phyloP scores from a whole-genome alignment of 1,284 basidiomycete genomes.

The Psilocybe mexicana region DNA sequence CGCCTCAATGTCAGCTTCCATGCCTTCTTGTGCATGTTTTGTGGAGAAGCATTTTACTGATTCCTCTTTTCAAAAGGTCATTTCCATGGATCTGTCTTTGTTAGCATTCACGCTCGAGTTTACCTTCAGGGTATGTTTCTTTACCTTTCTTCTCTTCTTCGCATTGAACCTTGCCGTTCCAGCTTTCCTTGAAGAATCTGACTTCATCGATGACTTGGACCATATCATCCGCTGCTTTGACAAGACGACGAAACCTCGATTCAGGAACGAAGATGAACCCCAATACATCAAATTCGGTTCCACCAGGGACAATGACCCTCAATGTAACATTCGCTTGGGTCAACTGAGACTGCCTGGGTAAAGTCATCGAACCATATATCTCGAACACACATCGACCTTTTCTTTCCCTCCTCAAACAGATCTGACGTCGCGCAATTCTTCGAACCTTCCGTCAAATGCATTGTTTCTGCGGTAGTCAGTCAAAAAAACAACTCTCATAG shows the following conservation, averaged over 20 bases:
- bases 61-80: slow-evolving; percentile 16
- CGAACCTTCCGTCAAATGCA: slow-evolving; percentile 36
- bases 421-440: slow-evolving; percentile 41
- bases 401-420: slow-evolving; percentile 2
- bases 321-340: slow-evolving; percentile 34
- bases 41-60: background rate
- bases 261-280: slow-evolving; percentile 38
- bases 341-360: slow-evolving; percentile 43
- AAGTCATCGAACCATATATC: background rate
- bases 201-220: slow-evolving; percentile 24
- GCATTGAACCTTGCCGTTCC: background rate
- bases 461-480: slow-evolving; percentile 30
- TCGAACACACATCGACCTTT: too few relatives aligned
- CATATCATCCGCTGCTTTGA: slow-evolving; percentile 49
- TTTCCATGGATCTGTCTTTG: slow-evolving; percentile 33
- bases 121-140: slow-evolving; percentile 33
- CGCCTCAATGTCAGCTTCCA: slow-evolving; percentile 29
- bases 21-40: slow-evolving; percentile 8
- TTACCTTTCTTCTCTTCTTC: background rate
- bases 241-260: slow-evolving; percentile 46
- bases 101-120: slow-evolving; percentile 37
- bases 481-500: slow-evolving; percentile 15
- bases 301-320: slow-evolving; percentile 41
- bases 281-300: slow-evolving; percentile 49
- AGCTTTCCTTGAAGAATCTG: slow-evolving; percentile 24